These are phyloP conservation scores for Termitomyces sp. DNA, from an alignment of 768 basidiomycete genomes.

Conservation along the genomic window DNA sequence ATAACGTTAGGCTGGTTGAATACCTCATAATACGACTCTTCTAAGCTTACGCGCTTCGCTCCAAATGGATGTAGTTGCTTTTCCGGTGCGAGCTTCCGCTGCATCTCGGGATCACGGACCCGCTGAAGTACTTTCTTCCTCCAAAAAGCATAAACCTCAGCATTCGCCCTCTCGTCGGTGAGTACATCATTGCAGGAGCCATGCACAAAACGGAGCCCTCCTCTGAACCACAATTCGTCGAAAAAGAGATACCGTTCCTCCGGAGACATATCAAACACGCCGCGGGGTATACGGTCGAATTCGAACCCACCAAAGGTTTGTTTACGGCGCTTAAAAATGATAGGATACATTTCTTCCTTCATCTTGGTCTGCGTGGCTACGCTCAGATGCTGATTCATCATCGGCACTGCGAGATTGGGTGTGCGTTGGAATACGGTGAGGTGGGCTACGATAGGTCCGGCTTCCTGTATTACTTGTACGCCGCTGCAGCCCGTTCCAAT, in stretches of 20 bases:
- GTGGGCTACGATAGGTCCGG: constrained; percentile 13
- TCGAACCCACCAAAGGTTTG: constrained; percentile 16
- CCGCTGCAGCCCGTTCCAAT: constrained; percentile 22
- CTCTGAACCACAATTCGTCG: constrained; percentile 16
- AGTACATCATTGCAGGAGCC: constrained; percentile 13
- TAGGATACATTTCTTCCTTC: constrained; percentile 14
- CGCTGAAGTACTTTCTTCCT: constrained; percentile 15
- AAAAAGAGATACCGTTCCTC: constrained; percentile 18
- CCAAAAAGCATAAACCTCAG: constrained; percentile 19
- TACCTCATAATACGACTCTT: constrained; percentile 18
- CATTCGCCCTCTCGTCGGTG: constrained; percentile 12
- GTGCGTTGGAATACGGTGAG: constrained; percentile 24
- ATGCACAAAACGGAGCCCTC: constrained; percentile 16
- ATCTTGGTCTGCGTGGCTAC: constrained; percentile 9
- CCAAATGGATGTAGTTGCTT: constrained; percentile 18
- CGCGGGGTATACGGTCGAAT: constrained; percentile 5
- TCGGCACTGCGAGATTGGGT: constrained; percentile 17
- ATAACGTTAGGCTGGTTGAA: constrained; percentile 20
- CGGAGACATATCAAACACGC: constrained; percentile 6
- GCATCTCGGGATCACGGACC: constrained; percentile 14
- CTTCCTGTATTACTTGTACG: constrained; percentile 20
- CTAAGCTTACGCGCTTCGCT: constrained; percentile 15
- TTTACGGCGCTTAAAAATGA: constrained; percentile 12
- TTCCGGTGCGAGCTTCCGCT: constrained; percentile 18
- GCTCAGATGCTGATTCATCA: constrained; percentile 16